A percentile compares a stretch with the other conserved stretches of the same genome.
phyloP scores from a whole-genome alignment of 2,329 filamentous ascomycete genomes.

The Colletotrichum sp. region DNA sequence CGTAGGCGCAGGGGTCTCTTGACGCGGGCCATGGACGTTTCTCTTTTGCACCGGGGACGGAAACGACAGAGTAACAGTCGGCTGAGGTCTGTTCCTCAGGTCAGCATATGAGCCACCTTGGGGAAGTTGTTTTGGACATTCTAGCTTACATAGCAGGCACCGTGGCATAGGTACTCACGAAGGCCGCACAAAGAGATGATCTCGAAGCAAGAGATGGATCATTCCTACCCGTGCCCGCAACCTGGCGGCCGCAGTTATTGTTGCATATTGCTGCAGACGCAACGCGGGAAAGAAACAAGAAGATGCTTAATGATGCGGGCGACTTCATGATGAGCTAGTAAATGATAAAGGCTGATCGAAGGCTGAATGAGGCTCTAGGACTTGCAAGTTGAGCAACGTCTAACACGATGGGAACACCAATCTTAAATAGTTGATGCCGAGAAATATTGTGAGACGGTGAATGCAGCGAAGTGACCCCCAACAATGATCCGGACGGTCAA shows the following conservation, averaged over 20 bases:
- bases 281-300: not conserved
- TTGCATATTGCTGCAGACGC: slow-evolving; percentile 1
- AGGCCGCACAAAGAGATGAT: slow-evolving; percentile 7
- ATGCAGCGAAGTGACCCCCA: not conserved
- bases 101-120: not conserved
- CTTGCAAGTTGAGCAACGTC: not conserved
- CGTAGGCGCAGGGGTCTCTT: not conserved
- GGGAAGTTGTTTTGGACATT: not conserved
- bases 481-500: not conserved
- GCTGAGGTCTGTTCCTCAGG: not conserved
- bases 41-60: not conserved
- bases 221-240: not conserved
- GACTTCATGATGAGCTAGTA: not conserved
- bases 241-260: slow-evolving; percentile 19
- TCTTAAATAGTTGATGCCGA: slow-evolving; percentile 23
- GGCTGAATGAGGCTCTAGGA: not conserved
- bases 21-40: not conserved
- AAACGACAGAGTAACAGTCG: not conserved
- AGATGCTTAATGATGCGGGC: not conserved
- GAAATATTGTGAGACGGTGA: not conserved
- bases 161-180: slow-evolving; percentile 4
- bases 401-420: not conserved
- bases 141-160: not conserved
- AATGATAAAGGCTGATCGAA: not conserved
- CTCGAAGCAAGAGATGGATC: not conserved